Evolutionary conservation across 2,329 filamentous ascomycete genomes (phyloP).

Genomic region (Colletotrichum melonis): DNA sequence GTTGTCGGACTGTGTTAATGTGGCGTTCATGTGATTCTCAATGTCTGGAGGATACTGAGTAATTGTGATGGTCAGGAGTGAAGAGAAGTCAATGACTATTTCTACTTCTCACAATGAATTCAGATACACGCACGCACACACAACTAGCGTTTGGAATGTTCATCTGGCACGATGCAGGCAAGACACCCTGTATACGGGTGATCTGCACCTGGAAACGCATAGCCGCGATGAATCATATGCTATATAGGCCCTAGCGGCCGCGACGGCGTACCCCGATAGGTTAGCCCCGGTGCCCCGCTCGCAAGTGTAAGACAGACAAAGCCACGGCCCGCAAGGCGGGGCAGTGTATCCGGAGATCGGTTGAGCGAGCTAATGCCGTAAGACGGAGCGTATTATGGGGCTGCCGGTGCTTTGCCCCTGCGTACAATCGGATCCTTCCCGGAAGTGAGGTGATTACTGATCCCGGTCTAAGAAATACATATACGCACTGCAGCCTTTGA

Average conservation of each 20-base stretch:
- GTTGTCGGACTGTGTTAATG: background rate
- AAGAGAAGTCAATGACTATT: background rate
- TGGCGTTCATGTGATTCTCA: background rate
- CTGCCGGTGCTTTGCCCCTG: too few relatives aligned
- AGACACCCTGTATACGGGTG: too few relatives aligned
- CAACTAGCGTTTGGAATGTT: background rate
- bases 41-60: background rate
- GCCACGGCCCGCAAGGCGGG: background rate
- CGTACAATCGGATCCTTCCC: too few relatives aligned
- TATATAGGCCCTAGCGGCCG: background rate
- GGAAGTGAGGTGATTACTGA: too few relatives aligned
- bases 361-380: background rate
- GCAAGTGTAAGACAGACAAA: background rate
- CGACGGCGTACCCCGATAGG: background rate
- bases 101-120: background rate
- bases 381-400: background rate
- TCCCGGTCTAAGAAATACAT: too few relatives aligned
- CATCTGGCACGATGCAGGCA: too few relatives aligned
- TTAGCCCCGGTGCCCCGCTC: too few relatives aligned
- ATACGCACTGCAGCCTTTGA: too few relatives aligned
- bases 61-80: background rate
- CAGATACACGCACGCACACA: background rate
- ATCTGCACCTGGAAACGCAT: background rate
- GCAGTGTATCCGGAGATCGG: background rate
- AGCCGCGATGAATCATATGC: background rate